Evolutionary conservation across 352 stramenopile genomes (phyloP).

Genomic region (Hyaloperonospora brassicae): DNA sequence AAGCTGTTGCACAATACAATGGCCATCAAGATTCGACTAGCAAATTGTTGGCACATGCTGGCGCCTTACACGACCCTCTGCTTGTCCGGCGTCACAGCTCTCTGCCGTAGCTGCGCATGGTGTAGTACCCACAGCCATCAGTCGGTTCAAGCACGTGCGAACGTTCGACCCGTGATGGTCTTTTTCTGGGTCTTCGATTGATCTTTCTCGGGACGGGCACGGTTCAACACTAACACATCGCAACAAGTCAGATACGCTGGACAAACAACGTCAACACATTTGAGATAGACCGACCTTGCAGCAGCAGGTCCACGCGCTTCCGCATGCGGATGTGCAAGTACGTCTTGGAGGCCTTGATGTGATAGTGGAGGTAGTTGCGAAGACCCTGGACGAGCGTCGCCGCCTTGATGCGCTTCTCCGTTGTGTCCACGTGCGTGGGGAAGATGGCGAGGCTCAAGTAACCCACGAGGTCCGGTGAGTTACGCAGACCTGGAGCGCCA

Average conservation of each 20-base stretch:
- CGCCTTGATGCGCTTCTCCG: constrained; percentile 83
- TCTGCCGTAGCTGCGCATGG: no score
- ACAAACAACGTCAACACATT: neutral
- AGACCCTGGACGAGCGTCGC: constrained; percentile 84
- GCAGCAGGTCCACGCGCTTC: constrained; percentile 86
- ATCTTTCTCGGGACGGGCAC: constrained; percentile 83
- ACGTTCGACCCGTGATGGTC: constrained; percentile 88
- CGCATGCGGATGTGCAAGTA: constrained; percentile 94
- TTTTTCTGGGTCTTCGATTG: constrained; percentile 88
- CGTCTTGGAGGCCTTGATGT: constrained; percentile 94
- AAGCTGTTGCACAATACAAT: no score
- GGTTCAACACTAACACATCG: constrained; percentile 76
- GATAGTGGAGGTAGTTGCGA: constrained; percentile 93
- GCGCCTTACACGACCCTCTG: no score
- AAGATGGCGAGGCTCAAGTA: constrained; percentile 88
- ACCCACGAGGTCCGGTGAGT: constrained; percentile 69
- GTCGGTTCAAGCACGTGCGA: constrained; percentile 53
- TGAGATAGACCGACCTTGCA: constrained; percentile 61
- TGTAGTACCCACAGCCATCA: no score
- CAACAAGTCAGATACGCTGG: constrained; percentile 4
- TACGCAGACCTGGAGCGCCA: constrained; percentile 51
- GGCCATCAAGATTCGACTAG: no score
- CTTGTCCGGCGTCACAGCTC: no score
- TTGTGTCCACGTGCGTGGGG: constrained; percentile 81
- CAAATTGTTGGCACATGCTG: no score